Percentiles rank a stretch among this genome's conserved stretches.
These are phyloP conservation scores for Beauveria bassiana DNA, from an alignment of 2,329 filamentous ascomycete genomes.

Conservation along the genomic window DNA sequence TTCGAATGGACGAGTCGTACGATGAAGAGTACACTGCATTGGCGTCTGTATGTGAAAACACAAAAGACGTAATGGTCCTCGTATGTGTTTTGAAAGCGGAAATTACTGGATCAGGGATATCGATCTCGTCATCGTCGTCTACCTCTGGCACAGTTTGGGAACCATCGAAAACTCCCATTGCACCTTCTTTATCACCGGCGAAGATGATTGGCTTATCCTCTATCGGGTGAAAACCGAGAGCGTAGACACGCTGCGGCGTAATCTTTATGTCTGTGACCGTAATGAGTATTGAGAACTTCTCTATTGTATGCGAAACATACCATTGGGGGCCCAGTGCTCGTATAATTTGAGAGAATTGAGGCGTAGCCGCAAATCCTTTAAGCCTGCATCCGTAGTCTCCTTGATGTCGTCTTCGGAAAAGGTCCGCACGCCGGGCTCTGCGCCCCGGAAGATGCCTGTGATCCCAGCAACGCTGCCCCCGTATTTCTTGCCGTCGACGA, in stretches of 20 bases:
- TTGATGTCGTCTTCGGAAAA: conserved; percentile 80
- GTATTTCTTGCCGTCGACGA: conserved; percentile 74
- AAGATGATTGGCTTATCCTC: conserved; percentile 82
- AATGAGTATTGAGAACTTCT: neutral
- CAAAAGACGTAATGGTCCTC: conserved; percentile 78
- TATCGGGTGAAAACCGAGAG: conserved; percentile 81
- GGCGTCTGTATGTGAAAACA: conserved; percentile 64
- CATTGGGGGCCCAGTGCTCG: conserved; percentile 73
- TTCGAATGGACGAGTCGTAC: conserved; percentile 87
- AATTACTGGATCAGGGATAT: conserved; percentile 65
- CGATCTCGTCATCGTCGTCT: conserved; percentile 59
- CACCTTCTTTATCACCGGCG: conserved; percentile 88
- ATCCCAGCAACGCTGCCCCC: conserved; percentile 60
- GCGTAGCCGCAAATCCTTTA: conserved; percentile 64
- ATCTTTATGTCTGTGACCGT: conserved; percentile 69
- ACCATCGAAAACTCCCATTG: conserved; percentile 84
- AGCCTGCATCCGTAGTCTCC: conserved; percentile 66
- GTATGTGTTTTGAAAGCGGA: conserved; percentile 86
- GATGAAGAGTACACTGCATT: conserved; percentile 77
- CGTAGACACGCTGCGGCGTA: conserved; percentile 79
- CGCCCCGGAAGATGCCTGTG: conserved; percentile 49
- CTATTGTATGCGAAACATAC: conserved; percentile 34
- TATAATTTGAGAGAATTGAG: conserved; percentile 76
- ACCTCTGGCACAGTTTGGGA: conserved; percentile 58
- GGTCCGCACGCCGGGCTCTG: conserved; percentile 73